phyloP scores from a whole-genome alignment of 495 filamentous ascomycete genomes.

The Aspergillus kassunensis region DNA sequence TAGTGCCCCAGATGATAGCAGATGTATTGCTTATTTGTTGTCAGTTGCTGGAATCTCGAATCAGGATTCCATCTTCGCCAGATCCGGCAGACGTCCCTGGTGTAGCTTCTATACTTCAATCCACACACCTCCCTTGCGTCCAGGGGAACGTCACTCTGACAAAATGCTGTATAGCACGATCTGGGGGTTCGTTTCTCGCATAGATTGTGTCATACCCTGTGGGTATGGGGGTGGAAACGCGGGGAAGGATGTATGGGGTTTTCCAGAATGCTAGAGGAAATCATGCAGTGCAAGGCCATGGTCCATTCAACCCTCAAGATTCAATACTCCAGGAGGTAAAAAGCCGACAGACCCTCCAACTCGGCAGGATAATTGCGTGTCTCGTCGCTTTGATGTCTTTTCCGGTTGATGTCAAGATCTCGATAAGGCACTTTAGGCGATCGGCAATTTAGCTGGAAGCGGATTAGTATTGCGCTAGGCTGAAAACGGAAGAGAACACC shows the following conservation, averaged over 20 bases:
- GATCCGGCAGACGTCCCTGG: neutral
- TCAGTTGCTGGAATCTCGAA: neutral
- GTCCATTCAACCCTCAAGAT: neutral
- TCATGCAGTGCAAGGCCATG: neutral
- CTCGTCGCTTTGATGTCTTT: neutral
- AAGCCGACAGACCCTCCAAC: neutral
- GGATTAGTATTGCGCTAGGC: no score
- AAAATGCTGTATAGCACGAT: no score
- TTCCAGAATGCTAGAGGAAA: no score
- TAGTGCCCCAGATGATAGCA: neutral
- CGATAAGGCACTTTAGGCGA: neutral
- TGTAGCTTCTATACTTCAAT: neutral
- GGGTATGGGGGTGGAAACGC: neutral
- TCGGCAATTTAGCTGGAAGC: constrained; percentile 5
- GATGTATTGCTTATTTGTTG: neutral
- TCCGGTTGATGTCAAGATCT: neutral
- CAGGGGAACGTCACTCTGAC: neutral
- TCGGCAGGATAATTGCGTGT: neutral
- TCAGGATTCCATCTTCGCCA: neutral
- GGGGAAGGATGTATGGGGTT: neutral
- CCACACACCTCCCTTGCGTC: neutral
- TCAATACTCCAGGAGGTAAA: neutral
- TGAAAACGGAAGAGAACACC: no score
- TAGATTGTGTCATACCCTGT: neutral
- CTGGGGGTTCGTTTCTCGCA: no score